Percentiles rank a stretch among this genome's conserved stretches.
phyloP scores from a whole-genome alignment of 2,329 filamentous ascomycete species.

The Monilinia laxa region DNA sequence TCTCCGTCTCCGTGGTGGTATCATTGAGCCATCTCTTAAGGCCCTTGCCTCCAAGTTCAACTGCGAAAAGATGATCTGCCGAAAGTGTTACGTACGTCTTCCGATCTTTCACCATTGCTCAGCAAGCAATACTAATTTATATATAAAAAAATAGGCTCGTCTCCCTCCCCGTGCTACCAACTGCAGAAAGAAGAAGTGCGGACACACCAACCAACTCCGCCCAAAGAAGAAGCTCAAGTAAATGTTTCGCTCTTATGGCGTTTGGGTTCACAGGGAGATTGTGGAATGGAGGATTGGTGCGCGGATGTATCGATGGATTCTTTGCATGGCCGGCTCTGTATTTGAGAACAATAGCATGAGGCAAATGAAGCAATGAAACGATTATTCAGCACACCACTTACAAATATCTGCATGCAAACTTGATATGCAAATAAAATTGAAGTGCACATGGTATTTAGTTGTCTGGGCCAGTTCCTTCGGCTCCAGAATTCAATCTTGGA shows the following conservation, averaged over 20 bases:
- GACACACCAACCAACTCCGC: constrained; percentile 99
- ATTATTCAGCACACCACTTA: constrained; percentile 22
- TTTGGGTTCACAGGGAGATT: constrained; percentile 31
- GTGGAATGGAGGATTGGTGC: constrained; percentile 17
- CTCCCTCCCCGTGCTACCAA: constrained; percentile 98
- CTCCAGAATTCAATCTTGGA: not conserved
- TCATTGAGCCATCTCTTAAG: constrained; percentile 99
- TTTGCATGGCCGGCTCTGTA: constrained; percentile 32
- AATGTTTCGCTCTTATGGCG: constrained; percentile 48
- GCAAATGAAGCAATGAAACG: constrained; percentile 29
- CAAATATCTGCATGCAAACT: constrained; percentile 11
- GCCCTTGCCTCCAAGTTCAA: constrained; percentile 99
- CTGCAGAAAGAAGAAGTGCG: constrained; percentile 99
- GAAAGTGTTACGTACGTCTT: constrained; percentile 95
- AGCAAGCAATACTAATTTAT: constrained; percentile 32
- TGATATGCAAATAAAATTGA: not conserved
- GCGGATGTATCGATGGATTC: constrained; percentile 27
- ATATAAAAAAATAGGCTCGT: constrained; percentile 58
- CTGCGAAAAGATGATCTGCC: constrained; percentile 99
- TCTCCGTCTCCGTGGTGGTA: constrained; percentile 97
- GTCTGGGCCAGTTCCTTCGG: not conserved
- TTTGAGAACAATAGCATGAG: constrained; percentile 23
- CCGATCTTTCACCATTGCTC: not conserved
- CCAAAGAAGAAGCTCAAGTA: constrained; percentile 99
- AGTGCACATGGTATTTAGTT: not conserved